Base-by-base conservation (phyloP, 495 filamentous ascomycete species). In the Aspergillus mulundensis region DNA sequence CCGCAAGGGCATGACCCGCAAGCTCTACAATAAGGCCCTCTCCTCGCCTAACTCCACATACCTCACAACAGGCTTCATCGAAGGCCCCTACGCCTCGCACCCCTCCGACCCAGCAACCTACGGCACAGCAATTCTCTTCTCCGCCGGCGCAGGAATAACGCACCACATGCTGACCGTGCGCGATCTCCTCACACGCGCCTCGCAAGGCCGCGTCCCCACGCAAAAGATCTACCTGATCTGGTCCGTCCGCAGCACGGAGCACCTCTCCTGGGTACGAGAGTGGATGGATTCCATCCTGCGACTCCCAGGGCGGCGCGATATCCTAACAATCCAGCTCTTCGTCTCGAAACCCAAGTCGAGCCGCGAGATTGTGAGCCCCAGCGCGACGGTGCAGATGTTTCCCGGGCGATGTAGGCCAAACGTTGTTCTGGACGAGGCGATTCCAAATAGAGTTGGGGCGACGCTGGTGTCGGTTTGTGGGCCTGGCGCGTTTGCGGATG, bases 231-330 rank as follows among this genome's bases (percentile, higher is more conserved):
- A 94, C 14, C 80, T 98, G 5, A 84, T 96, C 45, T 98, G 94
- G 94, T 85, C 87, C 43, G 89, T 98, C 50, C 89, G 93, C 60
- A 88, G 79, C 39, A 88, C 87, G 21, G 93, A 97, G 53, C 87
- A 91, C 59, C 81, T 98, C 23, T 85, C 91, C 65, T 98, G 94
- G 94, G 89, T 97, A 40, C 82, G 89, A 7, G 83, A 87, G 7
- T 98, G 89, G 89, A 98, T 98, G 94, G 93, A 95, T 57, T 79
- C 89, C 65, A 93, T 97, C 57, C 80, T 98, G 34, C 82, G 82
- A 2, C 88, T 97, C 77, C 88, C 91, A 8, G 81, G 79, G 44
- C 84, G 94, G 0, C 82, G 91, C 23, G 89, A 97, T 23, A 81
- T 92, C 3, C 82, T 98, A 39, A 81, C 83, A 40, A 86, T 97